Percentiles rank a stretch among this genome's conserved stretches.
These are phyloP conservation scores for Chamaecyparis obtusa DNA, from an alignment of 75 land plant genomes.

Conservation along the genomic window DNA sequence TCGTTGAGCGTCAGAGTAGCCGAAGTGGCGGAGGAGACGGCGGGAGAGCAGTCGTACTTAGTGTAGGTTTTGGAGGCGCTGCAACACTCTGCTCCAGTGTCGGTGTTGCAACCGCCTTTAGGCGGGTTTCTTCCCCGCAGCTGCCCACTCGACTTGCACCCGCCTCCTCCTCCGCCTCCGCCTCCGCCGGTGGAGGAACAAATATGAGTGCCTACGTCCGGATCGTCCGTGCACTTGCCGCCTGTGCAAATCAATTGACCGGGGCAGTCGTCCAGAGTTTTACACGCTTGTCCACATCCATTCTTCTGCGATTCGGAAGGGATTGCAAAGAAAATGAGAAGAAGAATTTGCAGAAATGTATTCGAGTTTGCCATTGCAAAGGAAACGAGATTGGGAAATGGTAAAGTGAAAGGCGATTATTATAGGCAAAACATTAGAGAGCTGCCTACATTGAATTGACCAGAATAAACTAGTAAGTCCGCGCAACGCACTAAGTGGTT, in stretches of 20 bases:
- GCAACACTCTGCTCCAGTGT: not conserved
- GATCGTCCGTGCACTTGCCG: conserved; percentile 40
- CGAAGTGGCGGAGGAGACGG: conserved; percentile 17
- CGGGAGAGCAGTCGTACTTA: conserved; percentile 25
- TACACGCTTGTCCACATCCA: not conserved
- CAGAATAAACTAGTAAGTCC: too few species aligned
- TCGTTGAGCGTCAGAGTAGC: conserved; percentile 33
- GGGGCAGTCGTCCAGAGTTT: conserved; percentile 23
- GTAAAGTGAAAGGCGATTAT: not conserved
- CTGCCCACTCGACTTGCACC: not conserved
- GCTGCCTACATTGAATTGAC: too few species aligned
- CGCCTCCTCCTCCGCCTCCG: not conserved
- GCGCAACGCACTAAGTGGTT: too few species aligned
- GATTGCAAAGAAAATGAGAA: not conserved
- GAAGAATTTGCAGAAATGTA: not conserved
- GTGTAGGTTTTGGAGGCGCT: not conserved
- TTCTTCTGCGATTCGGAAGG: not conserved
- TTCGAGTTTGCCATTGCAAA: not conserved
- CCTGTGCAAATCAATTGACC: conserved; percentile 38
- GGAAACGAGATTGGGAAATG: not conserved
- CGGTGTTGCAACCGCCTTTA: not conserved
- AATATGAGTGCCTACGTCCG: conserved; percentile 29
- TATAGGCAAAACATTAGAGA: not conserved
- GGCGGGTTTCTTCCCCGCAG: not conserved
- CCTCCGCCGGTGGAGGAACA: conserved; percentile 13